Conservation (phyloP, 495 filamentous ascomycete genomes). For the Lasiosphaeria hispida region DNA sequence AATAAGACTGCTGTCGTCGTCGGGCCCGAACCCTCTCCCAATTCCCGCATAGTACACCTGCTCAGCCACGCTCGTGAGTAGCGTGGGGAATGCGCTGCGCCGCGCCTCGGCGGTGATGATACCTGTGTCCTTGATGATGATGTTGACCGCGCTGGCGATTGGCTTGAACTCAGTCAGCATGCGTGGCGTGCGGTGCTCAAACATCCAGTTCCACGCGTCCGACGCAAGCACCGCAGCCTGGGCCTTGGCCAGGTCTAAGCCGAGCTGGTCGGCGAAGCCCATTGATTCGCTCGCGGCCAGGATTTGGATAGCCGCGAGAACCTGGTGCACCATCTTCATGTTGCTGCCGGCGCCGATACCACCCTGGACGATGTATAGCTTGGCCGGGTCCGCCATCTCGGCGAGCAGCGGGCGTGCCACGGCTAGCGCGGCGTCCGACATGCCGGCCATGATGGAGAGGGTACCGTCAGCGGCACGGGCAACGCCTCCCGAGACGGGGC, state of each 20-base stretch:
- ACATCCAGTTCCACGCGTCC: constrained; percentile 77
- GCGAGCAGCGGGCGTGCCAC: constrained; percentile 59
- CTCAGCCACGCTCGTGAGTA: constrained; percentile 68
- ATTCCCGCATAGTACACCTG: constrained; percentile 64
- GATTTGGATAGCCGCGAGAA: constrained; percentile 76
- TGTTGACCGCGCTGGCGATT: constrained; percentile 66
- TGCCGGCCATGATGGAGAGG: constrained; percentile 79
- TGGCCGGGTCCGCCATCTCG: constrained; percentile 57
- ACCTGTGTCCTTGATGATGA: constrained; percentile 77
- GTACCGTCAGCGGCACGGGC: constrained; percentile 71
- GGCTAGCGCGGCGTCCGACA: constrained; percentile 53
- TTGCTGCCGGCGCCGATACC: constrained; percentile 78
- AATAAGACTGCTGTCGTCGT: constrained; percentile 71
- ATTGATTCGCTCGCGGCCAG: constrained; percentile 68
- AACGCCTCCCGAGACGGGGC: constrained; percentile 76
- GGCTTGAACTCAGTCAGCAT: constrained; percentile 68
- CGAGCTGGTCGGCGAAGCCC: constrained; percentile 67
- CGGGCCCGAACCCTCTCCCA: constrained; percentile 57
- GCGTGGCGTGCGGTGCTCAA: constrained; percentile 68
- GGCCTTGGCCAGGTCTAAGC: constrained; percentile 58
- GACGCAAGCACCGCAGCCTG: constrained; percentile 57
- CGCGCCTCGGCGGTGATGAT: constrained; percentile 74
- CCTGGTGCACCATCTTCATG: constrained; percentile 85
- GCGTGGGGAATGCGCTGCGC: constrained; percentile 59
- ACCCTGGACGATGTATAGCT: constrained; percentile 71